Conservation (phyloP, 1,139 yeast genomes). For the Nematodospora anomalae region DNA sequence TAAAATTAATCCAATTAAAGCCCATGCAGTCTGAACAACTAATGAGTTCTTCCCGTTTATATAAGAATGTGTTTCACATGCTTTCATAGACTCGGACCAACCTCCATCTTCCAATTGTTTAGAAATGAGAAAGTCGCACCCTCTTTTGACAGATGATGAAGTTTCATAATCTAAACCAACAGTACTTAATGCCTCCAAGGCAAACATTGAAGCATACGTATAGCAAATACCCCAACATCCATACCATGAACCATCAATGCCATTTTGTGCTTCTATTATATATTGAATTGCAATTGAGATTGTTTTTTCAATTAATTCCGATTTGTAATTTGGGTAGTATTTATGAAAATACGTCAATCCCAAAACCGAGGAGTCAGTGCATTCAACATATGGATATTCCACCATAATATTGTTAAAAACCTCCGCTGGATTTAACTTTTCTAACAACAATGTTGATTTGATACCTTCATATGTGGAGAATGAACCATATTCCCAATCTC, state of each 20-base stretch:
- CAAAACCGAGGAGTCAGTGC: constrained; percentile 91
- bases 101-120: constrained; percentile 91
- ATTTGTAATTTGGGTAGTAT: constrained; percentile 61
- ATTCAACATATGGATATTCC: constrained; percentile 96
- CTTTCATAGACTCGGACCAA: constrained; percentile 89
- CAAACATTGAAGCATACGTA: constrained; percentile 98
- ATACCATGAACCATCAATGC: constrained; percentile 89
- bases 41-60: constrained; percentile 59
- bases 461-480: constrained; percentile 90
- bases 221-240: constrained; percentile 99
- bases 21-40: constrained; percentile 95
- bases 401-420: constrained; percentile 98
- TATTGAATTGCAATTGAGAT: constrained; percentile 73
- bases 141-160: constrained; percentile 61
- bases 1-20: constrained; percentile 72
- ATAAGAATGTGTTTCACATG: constrained; percentile 82
- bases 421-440: constrained; percentile 89
- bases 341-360: constrained; percentile 81
- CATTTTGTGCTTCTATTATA: constrained; percentile 63
- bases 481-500: constrained; percentile 81
- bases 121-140: constrained; percentile 79
- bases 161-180: constrained; percentile 65
- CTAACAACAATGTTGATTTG: constrained; percentile 76
- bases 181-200: constrained; percentile 82
- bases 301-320: constrained; percentile 62